Evolutionary conservation across 1,284 basidiomycete genomes (phyloP), one percentile per base, ranked within the genome.

Genomic region (Trametes sp.): DNA sequence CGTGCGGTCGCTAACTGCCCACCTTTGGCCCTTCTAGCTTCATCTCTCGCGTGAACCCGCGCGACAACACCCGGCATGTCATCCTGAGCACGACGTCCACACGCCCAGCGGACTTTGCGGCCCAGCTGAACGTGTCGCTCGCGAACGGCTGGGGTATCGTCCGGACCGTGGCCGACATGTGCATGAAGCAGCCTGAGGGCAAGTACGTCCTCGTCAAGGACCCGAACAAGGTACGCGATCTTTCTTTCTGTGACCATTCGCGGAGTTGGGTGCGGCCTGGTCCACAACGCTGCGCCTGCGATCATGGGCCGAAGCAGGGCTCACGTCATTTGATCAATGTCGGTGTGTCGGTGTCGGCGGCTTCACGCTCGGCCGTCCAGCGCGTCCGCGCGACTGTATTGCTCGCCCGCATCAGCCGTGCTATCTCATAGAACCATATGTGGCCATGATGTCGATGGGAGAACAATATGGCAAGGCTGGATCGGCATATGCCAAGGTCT

Each of bases 61-160:
- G 95, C 69, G 98, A 99, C 76, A 93, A 96, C 71, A 93, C 94
- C 42, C 92, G 96, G 58, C 98, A 99, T 81, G 90, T 95, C 73
- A 96, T 99, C 72, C 82, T 99, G 66, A 96, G 95, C 75, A 95
- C 96, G 13, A 94, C 96, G 48, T 96, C 95, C 54, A 90, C 96
- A 85, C 95, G 98, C 67, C 97, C 98, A 4, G 85, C 87, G 33
- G 98, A 99, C 69, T 98, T 99, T 73, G 96, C 98, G 13, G 85
- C 82, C 28, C 98, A 99, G 80, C 92, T 99, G 73, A 98, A 98
- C 75, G 90, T 99, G 60, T 98, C 95, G 53, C 81, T 99, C 63
- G 81, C 92, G 55, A 99, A 99, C 76, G 98, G 98, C 28, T 99
- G 97, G 97, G 98, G 98, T 66, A 98, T 99, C 73, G 95, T 99